These are phyloP conservation scores for Verbena officinalis DNA, from an alignment of 257 asterid genomes.

Conservation along the genomic window DNA sequence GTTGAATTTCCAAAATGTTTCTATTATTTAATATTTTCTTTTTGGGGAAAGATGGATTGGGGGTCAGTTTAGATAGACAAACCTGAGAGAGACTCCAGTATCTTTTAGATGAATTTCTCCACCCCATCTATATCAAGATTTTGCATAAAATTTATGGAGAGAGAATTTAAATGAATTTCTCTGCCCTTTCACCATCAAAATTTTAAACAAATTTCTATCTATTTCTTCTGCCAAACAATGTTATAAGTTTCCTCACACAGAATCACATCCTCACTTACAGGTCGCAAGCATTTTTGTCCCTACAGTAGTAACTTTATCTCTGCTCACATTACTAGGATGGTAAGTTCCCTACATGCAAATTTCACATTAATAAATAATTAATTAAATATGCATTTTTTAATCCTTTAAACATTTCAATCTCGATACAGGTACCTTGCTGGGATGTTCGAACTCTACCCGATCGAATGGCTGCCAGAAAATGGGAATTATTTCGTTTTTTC, in stretches of 20 bases:
- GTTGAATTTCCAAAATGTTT: too few species aligned
- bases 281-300: constrained; percentile 76
- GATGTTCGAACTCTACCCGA: constrained; percentile 32
- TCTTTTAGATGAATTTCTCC: too few species aligned
- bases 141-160: too few species aligned
- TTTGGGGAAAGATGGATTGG: too few species aligned
- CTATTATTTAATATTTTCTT: too few species aligned
- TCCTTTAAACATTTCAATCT: background rate
- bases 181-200: too few species aligned
- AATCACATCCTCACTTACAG: constrained; percentile 35
- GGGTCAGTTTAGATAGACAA: too few species aligned
- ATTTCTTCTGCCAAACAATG: constrained; percentile 3
- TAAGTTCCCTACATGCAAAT: constrained; percentile 30
- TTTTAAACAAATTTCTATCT: background rate
- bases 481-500: constrained; percentile 56
- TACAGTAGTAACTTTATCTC: constrained; percentile 47
- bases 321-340: constrained; percentile 68
- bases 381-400: background rate
- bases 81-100: too few species aligned
- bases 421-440: constrained; percentile 42
- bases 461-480: constrained; percentile 51
- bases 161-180: too few species aligned
- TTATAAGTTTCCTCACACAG: constrained; percentile 28
- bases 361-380: background rate
- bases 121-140: too few species aligned